Base-by-base conservation (phyloP, 2,329 filamentous ascomycete species). In the Paracoccidioides lutzii region DNA sequence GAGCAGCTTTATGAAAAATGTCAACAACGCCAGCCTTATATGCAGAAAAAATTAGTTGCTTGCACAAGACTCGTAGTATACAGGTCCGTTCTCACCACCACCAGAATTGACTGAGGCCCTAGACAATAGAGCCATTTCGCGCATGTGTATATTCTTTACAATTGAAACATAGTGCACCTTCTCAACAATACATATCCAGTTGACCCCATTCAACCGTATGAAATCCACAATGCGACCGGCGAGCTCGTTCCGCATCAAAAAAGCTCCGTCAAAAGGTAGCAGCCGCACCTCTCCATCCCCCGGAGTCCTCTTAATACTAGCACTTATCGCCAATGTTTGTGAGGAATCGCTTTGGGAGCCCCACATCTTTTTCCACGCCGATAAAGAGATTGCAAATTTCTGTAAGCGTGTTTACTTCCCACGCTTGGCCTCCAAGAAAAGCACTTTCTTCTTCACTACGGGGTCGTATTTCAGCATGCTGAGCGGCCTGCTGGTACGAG, bases 391-490 rank as follows among this genome's bases (percentile, higher is more conserved):
- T 22, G 22, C 22, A 22, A 5, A 4, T 50, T 38, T 38, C 28
- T 42, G 30, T 40, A 35, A 12, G 28, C 12, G 15, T 4, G 14
- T 54, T 66, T 65, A 73, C 65, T 69, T 70, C 48, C 79, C 79
- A 70, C 85, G 86, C 70, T 95, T 96, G 68, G 88, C 83, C 71
- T 98, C 93, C 56, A 97, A 81, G 74, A 98, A 98, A 35, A 98
- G 79, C 37, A 98, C 93, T 75, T 95, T 87, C 77, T 91, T 89
- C 71, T 90, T 87, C 55, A 98, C 93, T 61, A 98, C 90, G 44
- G 93, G 93, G 70, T 98, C 93, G 74, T 98, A 98, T 78, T 98
- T 98, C 65, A 98, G 77, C 89, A 98, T 93, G 76, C 90, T 94
- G 74, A 98, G 81, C 56, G 94, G 90, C 46, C 85, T 79, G 60